These are phyloP conservation scores for Zalaria obscura DNA, from an alignment of 2,329 filamentous ascomycete species.

Conservation along the genomic window DNA sequence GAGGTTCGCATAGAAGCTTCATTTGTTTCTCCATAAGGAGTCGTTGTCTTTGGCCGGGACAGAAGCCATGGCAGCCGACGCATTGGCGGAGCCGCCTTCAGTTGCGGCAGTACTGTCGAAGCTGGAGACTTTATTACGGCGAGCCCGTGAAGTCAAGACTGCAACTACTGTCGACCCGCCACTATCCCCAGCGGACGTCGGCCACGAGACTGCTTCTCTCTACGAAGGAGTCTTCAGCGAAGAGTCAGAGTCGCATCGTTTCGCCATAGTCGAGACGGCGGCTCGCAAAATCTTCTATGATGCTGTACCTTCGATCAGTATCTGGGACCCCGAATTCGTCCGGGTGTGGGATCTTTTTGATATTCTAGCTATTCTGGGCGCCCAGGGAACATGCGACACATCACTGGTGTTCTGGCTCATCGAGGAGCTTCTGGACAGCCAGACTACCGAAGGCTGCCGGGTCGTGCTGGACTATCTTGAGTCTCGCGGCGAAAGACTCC, in stretches of 20 bases:
- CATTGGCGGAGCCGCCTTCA: slow-evolving; percentile 12
- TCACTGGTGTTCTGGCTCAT: slow-evolving; percentile 79
- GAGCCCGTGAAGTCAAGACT: slow-evolving; percentile 25
- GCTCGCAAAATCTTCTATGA: slow-evolving; percentile 68
- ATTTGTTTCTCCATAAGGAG: no score
- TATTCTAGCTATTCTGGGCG: slow-evolving; percentile 75
- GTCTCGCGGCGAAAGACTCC: slow-evolving; percentile 78
- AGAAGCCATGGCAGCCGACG: slow-evolving; percentile 8
- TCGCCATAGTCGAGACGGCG: slow-evolving; percentile 68
- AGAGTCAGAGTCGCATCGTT: slow-evolving; percentile 14
- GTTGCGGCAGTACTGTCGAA: slow-evolving; percentile 16
- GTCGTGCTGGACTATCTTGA: slow-evolving; percentile 91
- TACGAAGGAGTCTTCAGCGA: slow-evolving; percentile 13
- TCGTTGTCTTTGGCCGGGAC: no score
- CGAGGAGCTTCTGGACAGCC: slow-evolving; percentile 89
- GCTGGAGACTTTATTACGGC: slow-evolving; percentile 25
- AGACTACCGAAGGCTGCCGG: slow-evolving; percentile 83
- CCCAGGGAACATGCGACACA: slow-evolving; percentile 43
- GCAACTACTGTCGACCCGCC: slow-evolving; percentile 28
- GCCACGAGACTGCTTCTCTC: slow-evolving; percentile 12
- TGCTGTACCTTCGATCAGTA: slow-evolving; percentile 61
- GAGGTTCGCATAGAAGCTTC: no score
- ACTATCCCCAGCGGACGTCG: slow-evolving; percentile 26
- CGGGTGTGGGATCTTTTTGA: slow-evolving; percentile 90
- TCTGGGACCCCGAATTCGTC: slow-evolving; percentile 65